Conservation (phyloP, 257 asterid species). For the Knoxia roxburghii region DNA sequence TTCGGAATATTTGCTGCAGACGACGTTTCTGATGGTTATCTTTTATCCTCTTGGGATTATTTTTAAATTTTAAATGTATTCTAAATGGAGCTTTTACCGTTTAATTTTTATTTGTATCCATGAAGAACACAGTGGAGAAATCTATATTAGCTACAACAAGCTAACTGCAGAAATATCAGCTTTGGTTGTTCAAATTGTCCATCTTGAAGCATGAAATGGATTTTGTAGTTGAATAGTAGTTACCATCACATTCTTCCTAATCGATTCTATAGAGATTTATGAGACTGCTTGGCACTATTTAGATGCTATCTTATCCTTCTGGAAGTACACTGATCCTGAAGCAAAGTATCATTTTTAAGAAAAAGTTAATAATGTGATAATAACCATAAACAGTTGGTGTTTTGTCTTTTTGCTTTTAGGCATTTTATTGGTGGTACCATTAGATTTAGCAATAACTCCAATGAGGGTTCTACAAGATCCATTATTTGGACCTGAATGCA, state of each 20-base stretch:
- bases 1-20: constrained; percentile 66
- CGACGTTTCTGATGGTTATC: constrained; percentile 53
- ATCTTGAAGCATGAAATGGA: background rate
- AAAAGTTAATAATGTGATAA: background rate
- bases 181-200: background rate
- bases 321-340: background rate
- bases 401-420: constrained; percentile 30
- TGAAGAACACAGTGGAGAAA: background rate
- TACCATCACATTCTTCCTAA: no score
- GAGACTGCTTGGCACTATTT: background rate
- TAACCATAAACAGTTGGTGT: background rate
- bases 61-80: background rate
- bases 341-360: background rate
- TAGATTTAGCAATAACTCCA: constrained; percentile 85
- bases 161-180: background rate
- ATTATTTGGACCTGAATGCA: constrained; percentile 71
- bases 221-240: no score
- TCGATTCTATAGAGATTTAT: no score
- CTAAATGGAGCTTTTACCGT: background rate
- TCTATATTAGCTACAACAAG: background rate
- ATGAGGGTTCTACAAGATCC: constrained; percentile 92
- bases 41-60: background rate
- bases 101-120: background rate
- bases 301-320: background rate
- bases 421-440: constrained; percentile 67